phyloP scores from a whole-genome alignment of 2,329 filamentous ascomycete species.

The Curvularia sp. region DNA sequence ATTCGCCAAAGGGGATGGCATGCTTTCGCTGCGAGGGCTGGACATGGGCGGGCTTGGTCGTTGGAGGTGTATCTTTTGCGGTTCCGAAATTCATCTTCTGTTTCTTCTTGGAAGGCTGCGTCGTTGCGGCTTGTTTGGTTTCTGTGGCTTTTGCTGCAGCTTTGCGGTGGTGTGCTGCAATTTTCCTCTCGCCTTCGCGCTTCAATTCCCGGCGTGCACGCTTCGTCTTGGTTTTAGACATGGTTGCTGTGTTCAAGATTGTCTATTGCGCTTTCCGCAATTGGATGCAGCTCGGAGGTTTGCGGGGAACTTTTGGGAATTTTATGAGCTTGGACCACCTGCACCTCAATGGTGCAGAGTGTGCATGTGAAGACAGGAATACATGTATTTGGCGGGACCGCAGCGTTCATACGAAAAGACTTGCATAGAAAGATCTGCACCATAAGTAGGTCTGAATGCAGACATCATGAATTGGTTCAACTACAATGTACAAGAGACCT shows the following conservation, averaged over 20 bases:
- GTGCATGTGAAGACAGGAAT: conserved; percentile 19
- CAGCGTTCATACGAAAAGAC: not conserved
- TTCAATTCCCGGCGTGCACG: conserved; percentile 44
- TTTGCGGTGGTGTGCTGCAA: conserved; percentile 36
- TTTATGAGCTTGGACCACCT: conserved; percentile 33
- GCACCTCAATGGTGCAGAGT: conserved; percentile 7
- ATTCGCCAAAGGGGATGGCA: conserved; percentile 69
- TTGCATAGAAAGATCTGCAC: not conserved
- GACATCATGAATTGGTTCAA: conserved; percentile 37
- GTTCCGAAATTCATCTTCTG: conserved; percentile 18
- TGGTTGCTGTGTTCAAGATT: conserved; percentile 14
- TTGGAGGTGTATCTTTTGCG: conserved; percentile 14
- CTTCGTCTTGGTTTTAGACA: conserved; percentile 48
- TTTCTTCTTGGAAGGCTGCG: conserved; percentile 23
- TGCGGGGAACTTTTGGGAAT: conserved; percentile 34
- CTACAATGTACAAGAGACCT: conserved; percentile 47
- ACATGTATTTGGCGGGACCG: not conserved
- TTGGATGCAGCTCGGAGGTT: conserved; percentile 20
- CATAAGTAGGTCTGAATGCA: conserved; percentile 6
- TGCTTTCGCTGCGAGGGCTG: conserved; percentile 10
- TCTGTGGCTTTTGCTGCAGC: conserved; percentile 29
- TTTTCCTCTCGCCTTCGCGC: conserved; percentile 41
- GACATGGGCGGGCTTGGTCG: conserved; percentile 18
- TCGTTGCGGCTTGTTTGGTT: conserved; percentile 15
- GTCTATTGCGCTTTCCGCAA: conserved; percentile 10